Evolutionary conservation across 306 rosid species (phyloP).

Genomic region (Fragaria vesca): DNA sequence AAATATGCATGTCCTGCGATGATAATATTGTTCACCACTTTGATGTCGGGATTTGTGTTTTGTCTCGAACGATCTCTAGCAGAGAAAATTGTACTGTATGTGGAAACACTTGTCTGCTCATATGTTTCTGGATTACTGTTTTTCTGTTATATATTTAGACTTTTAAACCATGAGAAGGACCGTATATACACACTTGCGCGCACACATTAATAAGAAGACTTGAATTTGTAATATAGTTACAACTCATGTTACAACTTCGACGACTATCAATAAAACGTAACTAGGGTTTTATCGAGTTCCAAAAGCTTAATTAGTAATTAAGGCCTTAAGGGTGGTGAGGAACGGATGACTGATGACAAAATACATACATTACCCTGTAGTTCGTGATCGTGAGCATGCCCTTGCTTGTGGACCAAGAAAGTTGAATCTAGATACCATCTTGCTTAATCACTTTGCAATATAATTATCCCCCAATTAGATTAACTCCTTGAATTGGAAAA

Average conservation of each 20-base stretch:
- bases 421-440: not conserved
- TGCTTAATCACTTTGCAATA: slow-evolving; percentile 3
- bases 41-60: slow-evolving; percentile 19
- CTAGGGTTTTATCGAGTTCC: no score
- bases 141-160: no score
- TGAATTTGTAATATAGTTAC: no score
- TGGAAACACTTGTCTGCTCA: not conserved
- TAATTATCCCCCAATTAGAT: not conserved
- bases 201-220: no score
- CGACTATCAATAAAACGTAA: no score
- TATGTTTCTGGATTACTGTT: not conserved
- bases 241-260: no score
- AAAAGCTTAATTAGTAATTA: no score
- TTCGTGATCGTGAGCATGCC: not conserved
- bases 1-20: not conserved
- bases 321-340: no score
- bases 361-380: not conserved
- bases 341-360: not conserved
- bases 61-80: not conserved
- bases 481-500: not conserved
- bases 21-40: not conserved
- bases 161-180: no score
- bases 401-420: slow-evolving; percentile 16
- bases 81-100: not conserved
- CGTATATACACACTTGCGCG: no score